Evolutionary conservation across 495 filamentous ascomycete genomes (phyloP).

Genomic region (Hyaloscypha hepaticicola): DNA sequence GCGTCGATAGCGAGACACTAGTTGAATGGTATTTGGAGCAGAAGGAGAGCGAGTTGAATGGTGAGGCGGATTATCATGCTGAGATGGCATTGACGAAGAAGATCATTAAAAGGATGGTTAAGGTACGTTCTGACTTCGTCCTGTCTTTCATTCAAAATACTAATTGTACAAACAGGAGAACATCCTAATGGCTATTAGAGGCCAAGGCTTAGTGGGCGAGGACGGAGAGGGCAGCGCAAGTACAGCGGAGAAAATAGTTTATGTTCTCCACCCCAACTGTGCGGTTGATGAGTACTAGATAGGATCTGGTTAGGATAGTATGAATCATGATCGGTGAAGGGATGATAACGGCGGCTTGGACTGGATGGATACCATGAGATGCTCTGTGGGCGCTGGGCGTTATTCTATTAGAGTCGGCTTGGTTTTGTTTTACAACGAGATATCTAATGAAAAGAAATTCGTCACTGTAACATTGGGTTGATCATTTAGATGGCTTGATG

Average conservation of each 20-base stretch:
- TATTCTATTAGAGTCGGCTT: constrained; percentile 5
- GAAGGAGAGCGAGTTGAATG: constrained; percentile 78
- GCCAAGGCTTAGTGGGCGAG: constrained; percentile 69
- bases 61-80: constrained; percentile 71
- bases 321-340: constrained; percentile 16
- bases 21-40: constrained; percentile 93
- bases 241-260: constrained; percentile 60
- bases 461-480: background rate
- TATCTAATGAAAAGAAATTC: background rate
- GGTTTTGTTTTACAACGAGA: background rate
- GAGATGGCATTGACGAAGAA: constrained; percentile 80
- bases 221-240: constrained; percentile 46
- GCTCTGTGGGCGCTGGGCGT: constrained; percentile 15
- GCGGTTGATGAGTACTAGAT: constrained; percentile 63
- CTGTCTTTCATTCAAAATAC: constrained; percentile 4
- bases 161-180: constrained; percentile 64
- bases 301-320: constrained; percentile 4
- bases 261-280: constrained; percentile 94
- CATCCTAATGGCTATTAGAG: constrained; percentile 85
- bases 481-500: no score
- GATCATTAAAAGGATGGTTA: constrained; percentile 94
- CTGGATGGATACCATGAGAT: constrained; percentile 22
- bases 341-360: background rate
- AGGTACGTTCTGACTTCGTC: constrained; percentile 56
- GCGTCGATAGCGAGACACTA: constrained; percentile 84